Evolutionary conservation across 331 rosid species (phyloP).

Genomic region (Acacia concinna): DNA sequence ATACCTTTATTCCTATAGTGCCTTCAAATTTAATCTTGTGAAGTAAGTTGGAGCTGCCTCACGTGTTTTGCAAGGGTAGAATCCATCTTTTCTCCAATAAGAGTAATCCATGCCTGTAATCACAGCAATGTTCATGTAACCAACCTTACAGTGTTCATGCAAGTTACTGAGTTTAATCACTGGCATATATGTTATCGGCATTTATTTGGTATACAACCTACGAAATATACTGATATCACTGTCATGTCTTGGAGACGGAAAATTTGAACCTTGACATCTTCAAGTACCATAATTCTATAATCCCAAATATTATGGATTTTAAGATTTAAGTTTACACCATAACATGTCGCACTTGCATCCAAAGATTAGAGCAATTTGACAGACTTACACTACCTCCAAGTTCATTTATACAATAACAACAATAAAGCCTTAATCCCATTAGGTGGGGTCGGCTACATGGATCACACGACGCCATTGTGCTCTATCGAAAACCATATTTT

Average conservation of each 20-base stretch:
- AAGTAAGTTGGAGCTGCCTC: slow-evolving; percentile 25
- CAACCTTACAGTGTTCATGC: background rate
- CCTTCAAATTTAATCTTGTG: slow-evolving; percentile 41
- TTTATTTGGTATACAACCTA: background rate
- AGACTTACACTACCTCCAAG: background rate
- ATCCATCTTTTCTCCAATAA: slow-evolving; percentile 61
- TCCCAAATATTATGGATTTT: background rate
- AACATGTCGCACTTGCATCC: background rate
- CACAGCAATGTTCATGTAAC: slow-evolving; percentile 25
- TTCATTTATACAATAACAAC: too few species aligned
- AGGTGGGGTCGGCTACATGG: too few species aligned
- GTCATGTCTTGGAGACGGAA: background rate
- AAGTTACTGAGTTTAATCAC: slow-evolving; percentile 9
- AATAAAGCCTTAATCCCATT: too few species aligned
- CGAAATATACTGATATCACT: slow-evolving; percentile 9
- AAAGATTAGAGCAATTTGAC: background rate
- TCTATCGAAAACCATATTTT: too few species aligned
- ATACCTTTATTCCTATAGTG: slow-evolving; percentile 2
- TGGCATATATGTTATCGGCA: background rate
- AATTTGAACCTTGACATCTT: slow-evolving; percentile 15
- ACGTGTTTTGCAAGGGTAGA: slow-evolving; percentile 44
- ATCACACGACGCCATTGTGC: too few species aligned
- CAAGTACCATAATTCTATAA: background rate
- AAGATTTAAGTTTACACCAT: background rate
- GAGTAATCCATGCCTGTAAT: slow-evolving; percentile 55